Evolutionary conservation across 179 eudicot species (phyloP), one percentile per base, ranked within the genome.

Genomic region (Drosera spatulata): DNA sequence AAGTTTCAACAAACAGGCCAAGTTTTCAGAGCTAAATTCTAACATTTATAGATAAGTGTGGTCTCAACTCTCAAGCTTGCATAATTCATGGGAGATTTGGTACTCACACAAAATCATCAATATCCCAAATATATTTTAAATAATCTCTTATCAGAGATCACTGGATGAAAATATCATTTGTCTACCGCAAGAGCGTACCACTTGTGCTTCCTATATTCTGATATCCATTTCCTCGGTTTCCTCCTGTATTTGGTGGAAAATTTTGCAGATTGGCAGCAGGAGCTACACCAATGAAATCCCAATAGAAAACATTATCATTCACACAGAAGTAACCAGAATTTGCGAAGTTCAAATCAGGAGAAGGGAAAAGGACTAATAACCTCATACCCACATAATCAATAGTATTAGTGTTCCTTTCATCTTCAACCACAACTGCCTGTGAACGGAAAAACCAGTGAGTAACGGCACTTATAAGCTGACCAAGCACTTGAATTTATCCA

Each of bases 341-440:
- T 38, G 41, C n/a, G 50, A 46, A 4, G 10, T 11, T 42, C 38
- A 11, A 54, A 13, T 6, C 39, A 4, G 39, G 3, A 37, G 9
- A 70, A 13, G 58, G 54, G 52, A 53, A 49, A 47, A 41, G 58
- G 42, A 47, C 14, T 56, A 12, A 65, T 6, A 45, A 41, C 7
- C 55, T 14, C 73, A 50, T 76, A 91, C 97, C 96, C 22, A 63
- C 67, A 55, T 75, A 69, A 51, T 66, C 63, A 56, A 64, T 67
- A n/a, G 68, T 52, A 39, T 70, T 67, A n/a, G 68, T 51, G 40
- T 70, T 82, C 64, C 69, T 77, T 59, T 75, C 80, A 48, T 82
- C 85, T 56, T 71, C 58, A 39, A 37, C 40, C 46, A 82, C 81
- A 63, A 79, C 93, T 64, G 93, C 93, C 93, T 85, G 74, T 58